Evolutionary conservation across 2,329 filamentous ascomycete species (phyloP), one percentile per base, ranked within the genome.

Genomic region (Lachnellula suecica): DNA sequence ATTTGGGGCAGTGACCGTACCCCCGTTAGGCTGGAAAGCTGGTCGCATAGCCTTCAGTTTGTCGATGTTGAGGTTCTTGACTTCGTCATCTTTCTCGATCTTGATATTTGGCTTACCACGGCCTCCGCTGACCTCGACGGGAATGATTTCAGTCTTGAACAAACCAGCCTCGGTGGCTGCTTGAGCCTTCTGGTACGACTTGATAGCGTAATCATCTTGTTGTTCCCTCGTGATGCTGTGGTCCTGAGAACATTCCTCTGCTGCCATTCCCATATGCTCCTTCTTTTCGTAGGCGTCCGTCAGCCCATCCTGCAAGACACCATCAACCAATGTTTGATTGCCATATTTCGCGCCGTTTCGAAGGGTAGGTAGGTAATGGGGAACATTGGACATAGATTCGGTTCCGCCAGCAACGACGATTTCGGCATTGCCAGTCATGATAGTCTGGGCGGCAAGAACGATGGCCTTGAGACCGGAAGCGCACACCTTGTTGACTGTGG

Each of bases 401-500:
- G 93, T 85, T 64, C 94, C 94, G 68, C 92, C 94, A 60, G 92
- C 94, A 54, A 99, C 91, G 60, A 99, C 85, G 61, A 97, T 87
- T 64, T 90, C 87, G 60, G 93, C 93, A 70, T 91, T 96, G 63
- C 94, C 93, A 49, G 92, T 96, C 72, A 97, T 91, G 77, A 99
- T 99, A 66, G 93, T 97, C 75, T 97, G 94, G 47, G 93, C 90
- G 63, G 89, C 94, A 56, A 99, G 82, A 61, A 96, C 91, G 69
- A 99, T 87, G 63, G 94, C 90, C 80, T 99, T 99, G 70, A 97
- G 78, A 41, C 88, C 87, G 9, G 92, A 97, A 59, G 94, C 94
- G 82, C 94, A 99, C 70, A 99, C 94, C 79, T 99, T 99, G 87
- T 99, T 99, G 69, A 99, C 84, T 47, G 92, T 96, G 42, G 94